Base-by-base conservation (phyloP, 495 filamentous ascomycete species). In the Xylaria sp. region DNA sequence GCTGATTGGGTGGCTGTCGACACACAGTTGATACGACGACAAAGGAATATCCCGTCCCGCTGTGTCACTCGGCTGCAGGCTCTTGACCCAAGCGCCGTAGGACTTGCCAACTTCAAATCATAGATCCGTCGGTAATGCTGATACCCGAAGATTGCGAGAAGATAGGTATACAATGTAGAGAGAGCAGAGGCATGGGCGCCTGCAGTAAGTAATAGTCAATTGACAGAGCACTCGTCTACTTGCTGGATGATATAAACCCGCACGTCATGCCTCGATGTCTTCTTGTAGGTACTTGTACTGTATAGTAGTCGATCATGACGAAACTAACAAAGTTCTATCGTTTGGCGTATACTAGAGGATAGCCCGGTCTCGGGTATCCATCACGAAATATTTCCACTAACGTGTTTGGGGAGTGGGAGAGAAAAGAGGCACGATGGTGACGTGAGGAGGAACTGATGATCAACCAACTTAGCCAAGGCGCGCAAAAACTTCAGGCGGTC, bases 21-120 rank as follows among this genome's bases (percentile, higher is more conserved):
- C 50, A 63, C 9, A 17, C 29, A 52, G 24, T 58, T 33, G 68
- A n/a, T 33, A 46, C 68, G 58, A 46, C 68, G 58, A 63, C 68
- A 61, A 40, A 68, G 67, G 67, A 61, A 69, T 61, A 69, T 69
- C 44, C 67, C 61, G 61, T 57, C 24, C 61, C 29, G 48, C 41
- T 50, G 52, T 64, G 37, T 59, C 48, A 48, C 61, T 69, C 40
- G 63, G 44, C 50, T 71, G 69, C 31, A 40, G 55, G 44, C 29
- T 44, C 41, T 31, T 33, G 33, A 21, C 9, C 37, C 41, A 26
- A 58, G 40, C 53, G 43, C 24, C 3, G 31, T 52, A 66, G 62
- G 61, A 63, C 61, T 46, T 63, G 21, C 19, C 4, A 12, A 21
- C 29, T 19, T 21, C 40, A 63, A 29, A 46, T 14, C 40, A 29